These are phyloP conservation scores for Acorus gramineus DNA, from an alignment of 106 monocot genomes.

Conservation along the genomic window DNA sequence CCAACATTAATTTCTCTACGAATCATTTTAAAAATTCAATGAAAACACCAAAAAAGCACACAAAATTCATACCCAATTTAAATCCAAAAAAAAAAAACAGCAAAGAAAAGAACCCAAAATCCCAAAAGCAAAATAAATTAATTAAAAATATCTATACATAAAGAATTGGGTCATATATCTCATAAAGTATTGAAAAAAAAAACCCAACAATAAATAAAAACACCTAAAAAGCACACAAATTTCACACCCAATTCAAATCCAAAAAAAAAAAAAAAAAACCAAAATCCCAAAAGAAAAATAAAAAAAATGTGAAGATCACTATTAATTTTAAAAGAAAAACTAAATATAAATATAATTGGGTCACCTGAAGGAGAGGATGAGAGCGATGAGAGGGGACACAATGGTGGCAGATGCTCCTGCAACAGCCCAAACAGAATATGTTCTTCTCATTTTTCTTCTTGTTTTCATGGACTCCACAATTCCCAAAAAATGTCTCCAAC, in stretches of 20 bases:
- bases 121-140: background rate
- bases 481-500: slow-evolving; percentile 43
- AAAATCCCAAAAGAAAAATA: background rate
- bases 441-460: slow-evolving; percentile 67
- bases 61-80: too few relatives aligned
- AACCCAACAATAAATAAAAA: too few relatives aligned
- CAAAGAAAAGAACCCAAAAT: background rate
- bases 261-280: background rate
- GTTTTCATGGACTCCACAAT: slow-evolving; percentile 30
- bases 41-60: too few relatives aligned
- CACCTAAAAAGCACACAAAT: too few relatives aligned
- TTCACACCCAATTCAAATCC: too few relatives aligned
- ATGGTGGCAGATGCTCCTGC: slow-evolving; percentile 48
- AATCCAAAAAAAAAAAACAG: background rate
- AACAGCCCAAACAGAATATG: slow-evolving; percentile 62
- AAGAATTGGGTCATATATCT: too few relatives aligned
- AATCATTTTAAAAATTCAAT: too few relatives aligned
- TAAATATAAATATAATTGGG: too few relatives aligned
- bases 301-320: background rate
- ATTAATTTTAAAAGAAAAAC: too few relatives aligned
- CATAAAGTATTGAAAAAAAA: too few relatives aligned
- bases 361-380: slow-evolving; percentile 58
- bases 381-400: slow-evolving; percentile 35
- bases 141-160: too few relatives aligned
- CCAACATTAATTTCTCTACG: too few relatives aligned